phyloP scores from a whole-genome alignment of 441 rosid species.

The Viola pubescens region DNA sequence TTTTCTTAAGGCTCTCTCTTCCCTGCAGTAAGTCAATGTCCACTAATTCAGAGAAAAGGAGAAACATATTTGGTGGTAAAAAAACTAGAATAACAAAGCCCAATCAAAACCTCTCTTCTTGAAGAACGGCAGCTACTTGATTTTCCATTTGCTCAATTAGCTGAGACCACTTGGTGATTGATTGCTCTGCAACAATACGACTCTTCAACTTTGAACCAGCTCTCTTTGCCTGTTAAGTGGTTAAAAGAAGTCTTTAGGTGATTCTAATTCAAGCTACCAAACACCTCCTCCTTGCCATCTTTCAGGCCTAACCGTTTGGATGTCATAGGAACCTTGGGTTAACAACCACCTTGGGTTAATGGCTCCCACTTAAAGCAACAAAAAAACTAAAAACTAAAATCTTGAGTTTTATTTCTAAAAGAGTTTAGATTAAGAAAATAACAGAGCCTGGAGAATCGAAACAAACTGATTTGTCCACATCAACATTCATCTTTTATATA shows the following conservation, averaged over 20 bases:
- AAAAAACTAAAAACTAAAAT: too few species aligned
- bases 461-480: too few species aligned
- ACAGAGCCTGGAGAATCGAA: too few species aligned
- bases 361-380: too few species aligned
- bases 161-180: slow-evolving; percentile 82
- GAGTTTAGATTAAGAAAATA: too few species aligned
- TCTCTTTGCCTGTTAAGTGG: slow-evolving; percentile 61
- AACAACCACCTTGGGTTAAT: too few species aligned
- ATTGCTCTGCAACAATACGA: slow-evolving; percentile 81
- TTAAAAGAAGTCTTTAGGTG: slow-evolving; percentile 1
- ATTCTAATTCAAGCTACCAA: neutral
- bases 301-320: too few species aligned
- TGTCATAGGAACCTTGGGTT: too few species aligned
- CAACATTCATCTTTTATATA: too few species aligned
- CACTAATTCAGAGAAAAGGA: slow-evolving; percentile 11
- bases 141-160: slow-evolving; percentile 84
- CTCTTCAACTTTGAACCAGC: slow-evolving; percentile 89
- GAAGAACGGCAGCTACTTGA: slow-evolving; percentile 62
- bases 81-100: neutral
- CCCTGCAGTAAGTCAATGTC: slow-evolving; percentile 44
- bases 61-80: neutral
- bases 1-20: slow-evolving; percentile 79
- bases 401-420: too few species aligned
- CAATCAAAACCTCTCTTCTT: slow-evolving; percentile 69
- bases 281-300: too few species aligned